Conservation (phyloP, 805 yeast species). For the Soucietia sequanensis region DNA sequence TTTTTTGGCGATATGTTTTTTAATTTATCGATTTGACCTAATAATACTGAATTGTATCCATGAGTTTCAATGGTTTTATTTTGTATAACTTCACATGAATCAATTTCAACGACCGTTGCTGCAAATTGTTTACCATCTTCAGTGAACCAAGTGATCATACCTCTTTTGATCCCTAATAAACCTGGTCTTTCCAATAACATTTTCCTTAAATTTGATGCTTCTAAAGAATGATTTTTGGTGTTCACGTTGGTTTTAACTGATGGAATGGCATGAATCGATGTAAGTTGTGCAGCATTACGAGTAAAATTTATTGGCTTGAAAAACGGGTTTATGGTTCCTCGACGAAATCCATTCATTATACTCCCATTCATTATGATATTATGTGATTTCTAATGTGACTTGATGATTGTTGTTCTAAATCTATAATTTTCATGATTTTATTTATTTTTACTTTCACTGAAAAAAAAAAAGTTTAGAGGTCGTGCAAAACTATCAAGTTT, state of each 20-base stretch:
- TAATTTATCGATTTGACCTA: conserved; percentile 77
- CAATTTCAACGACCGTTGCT: conserved; percentile 85
- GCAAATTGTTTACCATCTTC: conserved; percentile 68
- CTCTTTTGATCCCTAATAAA: conserved; percentile 76
- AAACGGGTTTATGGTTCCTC: no score
- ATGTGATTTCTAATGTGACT: no score
- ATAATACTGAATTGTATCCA: conserved; percentile 83
- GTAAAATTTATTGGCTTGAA: no score
- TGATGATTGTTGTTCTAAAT: no score
- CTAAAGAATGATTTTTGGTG: conserved; percentile 63
- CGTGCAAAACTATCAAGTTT: no score
- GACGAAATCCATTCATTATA: no score
- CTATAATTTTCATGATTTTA: no score
- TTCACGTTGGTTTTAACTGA: conserved; percentile 47
- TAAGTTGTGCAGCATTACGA: conserved; percentile 44
- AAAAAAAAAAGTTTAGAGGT: no score
- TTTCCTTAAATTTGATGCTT: conserved; percentile 67
- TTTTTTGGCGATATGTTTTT: conserved; percentile 52
- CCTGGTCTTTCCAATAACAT: conserved; percentile 80
- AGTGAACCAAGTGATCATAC: conserved; percentile 85
- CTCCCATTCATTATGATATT: no score
- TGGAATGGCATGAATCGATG: conserved; percentile 53
- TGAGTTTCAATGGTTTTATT: conserved; percentile 68
- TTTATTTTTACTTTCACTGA: no score
- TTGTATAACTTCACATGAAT: conserved; percentile 81